Conservation (phyloP, 1,139 yeast species). For the Saccharomyces hybrid region DNA sequence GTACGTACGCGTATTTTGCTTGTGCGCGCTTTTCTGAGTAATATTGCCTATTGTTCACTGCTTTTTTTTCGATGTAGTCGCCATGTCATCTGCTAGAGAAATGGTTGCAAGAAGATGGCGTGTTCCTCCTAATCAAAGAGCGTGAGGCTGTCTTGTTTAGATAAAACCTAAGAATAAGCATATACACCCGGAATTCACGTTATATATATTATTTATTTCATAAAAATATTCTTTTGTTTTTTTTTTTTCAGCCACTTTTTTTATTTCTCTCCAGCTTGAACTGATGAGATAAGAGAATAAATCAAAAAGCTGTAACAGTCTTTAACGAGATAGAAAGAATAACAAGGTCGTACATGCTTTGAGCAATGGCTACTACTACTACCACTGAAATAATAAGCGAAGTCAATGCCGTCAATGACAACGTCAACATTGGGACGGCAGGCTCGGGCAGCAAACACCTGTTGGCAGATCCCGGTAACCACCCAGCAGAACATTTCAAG, state of each 20-base stretch:
- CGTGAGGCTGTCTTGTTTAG: neutral
- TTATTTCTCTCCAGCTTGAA: neutral
- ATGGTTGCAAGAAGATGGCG: neutral
- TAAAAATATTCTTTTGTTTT: neutral
- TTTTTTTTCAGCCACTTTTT: neutral
- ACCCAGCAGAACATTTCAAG: constrained; percentile 58
- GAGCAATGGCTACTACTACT: neutral
- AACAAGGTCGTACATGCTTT: neutral
- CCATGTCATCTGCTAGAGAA: neutral
- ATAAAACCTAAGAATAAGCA: neutral
- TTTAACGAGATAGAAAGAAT: neutral
- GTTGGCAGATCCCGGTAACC: constrained; percentile 62
- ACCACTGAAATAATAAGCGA: neutral
- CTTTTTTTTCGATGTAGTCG: neutral
- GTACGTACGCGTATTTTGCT: neutral
- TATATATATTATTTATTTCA: neutral
- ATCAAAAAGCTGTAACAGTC: neutral
- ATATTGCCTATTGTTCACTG: neutral
- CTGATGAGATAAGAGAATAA: neutral
- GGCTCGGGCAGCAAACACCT: constrained; percentile 19
- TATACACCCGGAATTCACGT: neutral
- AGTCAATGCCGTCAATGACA: neutral
- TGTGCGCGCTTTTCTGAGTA: neutral
- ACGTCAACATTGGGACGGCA: neutral
- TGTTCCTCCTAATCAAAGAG: neutral